Evolutionary conservation across 2,329 filamentous ascomycete genomes (phyloP).

Genomic region (Phymatotrichopsis omnivora): DNA sequence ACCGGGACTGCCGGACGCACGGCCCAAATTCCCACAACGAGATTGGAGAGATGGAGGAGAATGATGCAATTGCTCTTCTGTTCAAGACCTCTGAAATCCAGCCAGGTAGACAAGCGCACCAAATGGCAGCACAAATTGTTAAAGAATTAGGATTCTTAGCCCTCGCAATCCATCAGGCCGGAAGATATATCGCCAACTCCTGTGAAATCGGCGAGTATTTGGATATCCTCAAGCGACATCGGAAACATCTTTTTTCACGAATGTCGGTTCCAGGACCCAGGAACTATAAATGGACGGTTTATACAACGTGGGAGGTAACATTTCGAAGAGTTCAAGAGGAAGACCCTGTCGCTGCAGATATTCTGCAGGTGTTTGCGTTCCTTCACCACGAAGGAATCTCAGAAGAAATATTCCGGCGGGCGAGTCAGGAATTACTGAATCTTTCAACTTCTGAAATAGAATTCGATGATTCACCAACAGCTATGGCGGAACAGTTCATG

Average conservation of each 20-base stretch:
- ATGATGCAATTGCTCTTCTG: conserved; percentile 4
- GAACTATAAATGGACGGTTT: neutral
- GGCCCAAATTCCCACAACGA: neutral
- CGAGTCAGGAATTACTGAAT: too few species aligned
- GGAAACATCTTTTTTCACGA: neutral
- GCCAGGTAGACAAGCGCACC: too few species aligned
- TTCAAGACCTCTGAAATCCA: too few species aligned
- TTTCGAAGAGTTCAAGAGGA: conserved; percentile 13
- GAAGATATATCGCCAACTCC: conserved; percentile 10
- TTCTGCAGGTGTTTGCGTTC: conserved; percentile 23
- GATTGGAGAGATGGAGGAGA: neutral
- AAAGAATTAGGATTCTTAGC: conserved; percentile 15
- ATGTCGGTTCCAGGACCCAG: neutral
- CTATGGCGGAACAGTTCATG: too few species aligned
- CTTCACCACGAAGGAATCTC: conserved; percentile 25
- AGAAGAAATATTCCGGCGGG: conserved; percentile 18
- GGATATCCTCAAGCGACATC: conserved; percentile 6
- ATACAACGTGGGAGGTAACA: conserved; percentile 18
- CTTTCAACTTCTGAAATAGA: too few species aligned
- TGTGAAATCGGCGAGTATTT: conserved; percentile 9
- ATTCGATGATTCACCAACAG: too few species aligned
- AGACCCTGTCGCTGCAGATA: conserved; percentile 10
- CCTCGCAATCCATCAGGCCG: conserved; percentile 18
- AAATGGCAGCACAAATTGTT: conserved; percentile 1
- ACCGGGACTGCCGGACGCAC: conserved; percentile 26